Evolutionary conservation across 2,329 filamentous ascomycete genomes (phyloP).

Genomic region (Cordyceps cateniannulata): DNA sequence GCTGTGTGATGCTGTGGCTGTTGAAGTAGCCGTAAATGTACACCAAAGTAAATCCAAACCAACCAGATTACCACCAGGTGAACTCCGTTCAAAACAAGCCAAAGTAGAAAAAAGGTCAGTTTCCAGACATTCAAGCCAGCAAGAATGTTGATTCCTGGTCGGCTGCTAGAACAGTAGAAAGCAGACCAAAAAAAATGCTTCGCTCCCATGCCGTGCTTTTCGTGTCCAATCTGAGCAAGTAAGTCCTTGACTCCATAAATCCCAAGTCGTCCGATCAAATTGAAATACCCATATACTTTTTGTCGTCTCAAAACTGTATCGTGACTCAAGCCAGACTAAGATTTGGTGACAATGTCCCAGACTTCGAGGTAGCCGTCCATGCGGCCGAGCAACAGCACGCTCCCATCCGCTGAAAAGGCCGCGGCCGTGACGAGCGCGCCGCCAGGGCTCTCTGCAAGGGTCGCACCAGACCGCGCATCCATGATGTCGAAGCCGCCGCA

Average conservation of each 20-base stretch:
- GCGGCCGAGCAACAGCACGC: conserved; percentile 26
- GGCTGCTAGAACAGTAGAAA: not conserved
- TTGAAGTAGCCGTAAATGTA: not conserved
- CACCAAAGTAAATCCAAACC: not conserved
- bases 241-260: not conserved
- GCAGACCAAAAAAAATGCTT: not conserved
- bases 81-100: not conserved
- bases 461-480: conserved; percentile 28
- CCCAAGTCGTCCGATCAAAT: not conserved
- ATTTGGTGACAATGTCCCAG: conserved; percentile 21
- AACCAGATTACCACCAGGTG: not conserved
- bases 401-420: conserved; percentile 27
- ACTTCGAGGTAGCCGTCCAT: conserved; percentile 29
- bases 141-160: too few species aligned
- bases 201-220: not conserved
- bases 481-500: conserved; percentile 36
- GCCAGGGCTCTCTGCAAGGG: conserved; percentile 22
- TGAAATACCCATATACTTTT: not conserved
- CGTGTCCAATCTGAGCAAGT: not conserved
- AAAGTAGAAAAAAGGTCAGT: not conserved
- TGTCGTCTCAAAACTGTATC: not conserved
- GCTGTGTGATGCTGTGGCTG: not conserved
- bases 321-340: not conserved
- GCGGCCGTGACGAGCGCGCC: conserved; percentile 28
- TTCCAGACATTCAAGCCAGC: not conserved